Base-by-base conservation (phyloP, 768 basidiomycete species). In the Trametes sanguinea region DNA sequence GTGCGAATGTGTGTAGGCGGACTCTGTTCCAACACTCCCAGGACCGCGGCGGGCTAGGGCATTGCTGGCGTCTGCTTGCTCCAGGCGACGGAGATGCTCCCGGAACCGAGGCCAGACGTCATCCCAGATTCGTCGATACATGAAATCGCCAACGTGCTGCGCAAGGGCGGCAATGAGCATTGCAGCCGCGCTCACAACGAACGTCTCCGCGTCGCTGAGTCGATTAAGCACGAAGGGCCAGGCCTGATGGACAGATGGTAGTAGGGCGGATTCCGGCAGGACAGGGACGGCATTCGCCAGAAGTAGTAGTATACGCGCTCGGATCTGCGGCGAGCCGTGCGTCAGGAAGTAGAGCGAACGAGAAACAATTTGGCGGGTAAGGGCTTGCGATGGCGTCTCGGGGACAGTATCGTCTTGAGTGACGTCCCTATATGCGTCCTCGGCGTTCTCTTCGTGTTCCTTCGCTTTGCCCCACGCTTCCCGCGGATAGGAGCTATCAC, bases 161-260 rank as follows among this genome's bases (percentile, higher is more conserved):
- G 85, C 83, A 42, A 99, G 78, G 0, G 83, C 75, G 65, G 91
- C 89, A n/a, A 98, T 76, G 46, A 97, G 76, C 3, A 75, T 76
- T 1, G 89, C 87, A 0, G 93, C 88, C 27, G 90, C 89, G 56
- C 83, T 83, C 63, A 94, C 84, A 32, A 98, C 94, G 67, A 86
- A 95, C 0, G 86, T 76, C 70, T 95, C 90, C 0, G 79, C 46
- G 68, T 94, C 92, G 13, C 73, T 71, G 11, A 98, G 79, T 7
- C 96, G 83, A 67, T 94, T 94, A 57, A 98, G 76, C 66, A 99
- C 85, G 73, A 89, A 92, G n/a, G 94, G 93, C 97, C 97, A 99
- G 2, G 92, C 89, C 22, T 83, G 82, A 73, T 98, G 92, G 39
- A 98, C 83, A 4, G 90, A 82, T 2, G 94, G 91, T 43, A 98